Evolutionary conservation across 805 yeast genomes (phyloP).

Genomic region (Danielozyma ontarioensis): DNA sequence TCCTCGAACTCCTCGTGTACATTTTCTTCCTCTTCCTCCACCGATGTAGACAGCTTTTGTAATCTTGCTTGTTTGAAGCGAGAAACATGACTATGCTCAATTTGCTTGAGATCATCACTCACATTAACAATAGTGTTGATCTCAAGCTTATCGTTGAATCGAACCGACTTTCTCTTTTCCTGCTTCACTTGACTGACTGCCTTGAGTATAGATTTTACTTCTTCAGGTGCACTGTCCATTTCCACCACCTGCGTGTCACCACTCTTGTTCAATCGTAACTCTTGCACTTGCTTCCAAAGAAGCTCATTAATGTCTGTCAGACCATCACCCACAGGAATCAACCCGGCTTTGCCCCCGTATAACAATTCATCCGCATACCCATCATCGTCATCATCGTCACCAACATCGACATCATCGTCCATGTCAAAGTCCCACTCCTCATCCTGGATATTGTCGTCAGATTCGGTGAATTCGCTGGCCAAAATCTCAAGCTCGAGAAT

Average conservation of each 20-base stretch:
- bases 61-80: conserved; percentile 13
- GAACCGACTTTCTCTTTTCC: conserved; percentile 29
- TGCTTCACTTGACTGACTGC: not conserved
- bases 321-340: conserved; percentile 8
- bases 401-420: conserved; percentile 22
- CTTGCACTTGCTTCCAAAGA: conserved; percentile 38
- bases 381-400: conserved; percentile 21
- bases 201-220: conserved; percentile 1
- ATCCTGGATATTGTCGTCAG: conserved; percentile 19
- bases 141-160: conserved; percentile 48
- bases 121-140: conserved; percentile 58
- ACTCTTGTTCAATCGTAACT: conserved; percentile 16
- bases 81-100: conserved; percentile 12
- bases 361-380: conserved; percentile 26
- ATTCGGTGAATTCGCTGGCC: conserved; percentile 42
- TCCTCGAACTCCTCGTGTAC: not conserved
- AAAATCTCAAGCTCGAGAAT: conserved; percentile 49
- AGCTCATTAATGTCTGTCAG: conserved; percentile 12
- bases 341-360: conserved; percentile 15
- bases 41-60: conserved; percentile 4
- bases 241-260: not conserved
- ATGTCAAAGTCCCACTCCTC: conserved; percentile 34
- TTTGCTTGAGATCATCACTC: conserved; percentile 40
- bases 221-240: too few species aligned
- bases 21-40: not conserved